Percentiles rank a stretch among this genome's conserved stretches.
These are phyloP conservation scores for Eragrostis tef DNA, from an alignment of 202 grass and related monocot species.

Conservation along the genomic window DNA sequence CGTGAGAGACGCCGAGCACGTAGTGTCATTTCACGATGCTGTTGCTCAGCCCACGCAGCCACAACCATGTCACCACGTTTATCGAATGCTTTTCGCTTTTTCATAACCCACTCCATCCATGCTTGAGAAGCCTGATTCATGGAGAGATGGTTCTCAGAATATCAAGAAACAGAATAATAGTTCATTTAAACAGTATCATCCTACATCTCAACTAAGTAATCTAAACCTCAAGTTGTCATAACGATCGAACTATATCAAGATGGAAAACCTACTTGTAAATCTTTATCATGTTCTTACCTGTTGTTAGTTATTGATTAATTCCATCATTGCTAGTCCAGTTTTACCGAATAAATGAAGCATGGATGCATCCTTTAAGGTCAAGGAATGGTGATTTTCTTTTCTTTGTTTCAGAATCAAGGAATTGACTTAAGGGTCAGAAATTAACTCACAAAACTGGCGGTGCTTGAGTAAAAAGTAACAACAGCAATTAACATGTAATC, in stretches of 20 bases:
- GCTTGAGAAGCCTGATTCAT: constrained; percentile 73
- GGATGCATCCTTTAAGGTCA: neutral
- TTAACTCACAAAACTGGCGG: neutral
- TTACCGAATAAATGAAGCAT: neutral
- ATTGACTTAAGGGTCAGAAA: neutral
- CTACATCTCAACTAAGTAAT: neutral
- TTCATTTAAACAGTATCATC: neutral
- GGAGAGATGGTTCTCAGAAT: constrained; percentile 36
- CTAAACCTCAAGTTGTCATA: constrained; percentile 2
- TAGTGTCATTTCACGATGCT: constrained; percentile 78
- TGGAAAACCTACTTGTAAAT: neutral
- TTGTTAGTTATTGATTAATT: neutral
- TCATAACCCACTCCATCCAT: constrained; percentile 95
- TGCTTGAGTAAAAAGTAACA: neutral
- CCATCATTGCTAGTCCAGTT: neutral
- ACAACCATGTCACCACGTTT: constrained; percentile 89
- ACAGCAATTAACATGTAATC: constrained; percentile 6
- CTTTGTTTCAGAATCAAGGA: constrained; percentile 2
- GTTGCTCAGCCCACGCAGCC: constrained; percentile 94
- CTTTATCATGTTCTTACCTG: constrained; percentile 2
- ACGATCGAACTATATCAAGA: neutral
- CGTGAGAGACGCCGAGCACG: constrained; percentile 71
- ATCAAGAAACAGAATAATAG: neutral
- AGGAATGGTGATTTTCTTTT: neutral
- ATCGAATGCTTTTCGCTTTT: constrained; percentile 92